Percentiles rank a stretch among this genome's conserved stretches.
Conservation (phyloP, 2,329 filamentous ascomycete genomes). For the Dactylellina cionopaga region DNA sequence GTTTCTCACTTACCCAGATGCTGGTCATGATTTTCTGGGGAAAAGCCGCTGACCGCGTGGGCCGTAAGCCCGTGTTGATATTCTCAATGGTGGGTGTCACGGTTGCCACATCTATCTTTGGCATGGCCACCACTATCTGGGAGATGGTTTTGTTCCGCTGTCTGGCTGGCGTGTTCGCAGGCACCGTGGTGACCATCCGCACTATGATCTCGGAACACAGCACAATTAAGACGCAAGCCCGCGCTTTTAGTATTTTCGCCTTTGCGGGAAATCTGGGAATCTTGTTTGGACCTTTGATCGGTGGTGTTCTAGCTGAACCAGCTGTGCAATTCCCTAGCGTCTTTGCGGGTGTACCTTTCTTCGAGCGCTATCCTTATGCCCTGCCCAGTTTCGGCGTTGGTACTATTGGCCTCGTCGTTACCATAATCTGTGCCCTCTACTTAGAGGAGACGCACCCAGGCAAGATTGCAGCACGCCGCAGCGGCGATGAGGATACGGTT, state of each 20-base stretch:
- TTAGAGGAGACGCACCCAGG: slow-evolving; percentile 68
- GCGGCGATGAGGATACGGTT: slow-evolving; percentile 32
- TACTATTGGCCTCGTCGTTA: slow-evolving; percentile 66
- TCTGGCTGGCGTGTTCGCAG: slow-evolving; percentile 77
- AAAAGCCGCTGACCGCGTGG: slow-evolving; percentile 72
- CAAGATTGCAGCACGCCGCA: slow-evolving; percentile 9
- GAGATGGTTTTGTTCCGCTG: slow-evolving; percentile 80
- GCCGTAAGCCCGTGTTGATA: slow-evolving; percentile 78
- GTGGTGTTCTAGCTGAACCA: slow-evolving; percentile 75
- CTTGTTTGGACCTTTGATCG: slow-evolving; percentile 75
- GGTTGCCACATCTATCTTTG: slow-evolving; percentile 72
- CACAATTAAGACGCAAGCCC: slow-evolving; percentile 75
- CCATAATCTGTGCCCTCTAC: slow-evolving; percentile 67
- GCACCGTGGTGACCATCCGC: slow-evolving; percentile 77
- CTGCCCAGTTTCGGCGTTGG: slow-evolving; percentile 71
- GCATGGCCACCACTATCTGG: slow-evolving; percentile 72
- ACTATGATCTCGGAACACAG: slow-evolving; percentile 81
- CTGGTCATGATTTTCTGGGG: slow-evolving; percentile 81
- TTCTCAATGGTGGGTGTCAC: slow-evolving; percentile 73
- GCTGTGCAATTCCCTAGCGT: slow-evolving; percentile 70
- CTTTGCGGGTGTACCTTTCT: slow-evolving; percentile 69
- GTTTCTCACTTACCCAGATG: slow-evolving; percentile 81
- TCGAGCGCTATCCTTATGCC: slow-evolving; percentile 73
- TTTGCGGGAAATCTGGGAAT: slow-evolving; percentile 79
- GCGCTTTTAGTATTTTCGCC: slow-evolving; percentile 79